Percentiles rank a stretch among this genome's conserved stretches.
phyloP scores from a whole-genome alignment of 1,284 basidiomycete species.

The Moesziomyces globuligerus region DNA sequence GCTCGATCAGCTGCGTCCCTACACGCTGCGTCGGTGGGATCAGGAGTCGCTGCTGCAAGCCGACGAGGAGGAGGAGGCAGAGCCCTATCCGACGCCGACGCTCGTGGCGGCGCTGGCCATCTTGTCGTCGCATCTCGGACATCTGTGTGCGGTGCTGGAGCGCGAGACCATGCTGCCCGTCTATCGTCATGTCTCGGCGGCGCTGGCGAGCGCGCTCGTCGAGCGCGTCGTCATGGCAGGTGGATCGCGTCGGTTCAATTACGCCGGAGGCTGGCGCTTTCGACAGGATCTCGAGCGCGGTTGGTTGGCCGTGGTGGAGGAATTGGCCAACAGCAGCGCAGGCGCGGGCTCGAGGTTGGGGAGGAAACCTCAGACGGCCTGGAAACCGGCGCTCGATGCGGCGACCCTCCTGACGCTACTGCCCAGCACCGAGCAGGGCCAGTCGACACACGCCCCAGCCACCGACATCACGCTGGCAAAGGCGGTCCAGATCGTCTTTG shows the following conservation, averaged over 20 bases:
- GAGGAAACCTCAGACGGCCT: slow-evolving; percentile 40
- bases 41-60: slow-evolving; percentile 6
- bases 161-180: slow-evolving; percentile 38
- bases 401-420: slow-evolving; percentile 22
- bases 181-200: slow-evolving; percentile 47
- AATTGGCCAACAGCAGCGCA: slow-evolving; percentile 7
- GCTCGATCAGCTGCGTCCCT: slow-evolving; percentile 47
- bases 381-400: slow-evolving; percentile 38
- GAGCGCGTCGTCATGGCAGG: slow-evolving; percentile 60
- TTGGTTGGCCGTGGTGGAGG: slow-evolving; percentile 55
- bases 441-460: neutral
- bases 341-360: slow-evolving; percentile 29
- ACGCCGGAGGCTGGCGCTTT: slow-evolving; percentile 33
- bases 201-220: slow-evolving; percentile 41
- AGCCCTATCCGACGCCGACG: slow-evolving; percentile 43
- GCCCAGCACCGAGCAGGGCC: neutral
- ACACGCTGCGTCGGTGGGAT: slow-evolving; percentile 48
- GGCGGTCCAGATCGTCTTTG: slow-evolving; percentile 29
- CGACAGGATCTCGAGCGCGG: slow-evolving; percentile 46
- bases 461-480: slow-evolving; percentile 19
- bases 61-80: slow-evolving; percentile 13
- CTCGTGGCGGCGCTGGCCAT: slow-evolving; percentile 55
- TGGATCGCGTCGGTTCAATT: slow-evolving; percentile 30
- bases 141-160: slow-evolving; percentile 52
- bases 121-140: slow-evolving; percentile 54